Conservation (phyloP, 768 basidiomycete species). For the Agaricus sinodeliciosus region DNA sequence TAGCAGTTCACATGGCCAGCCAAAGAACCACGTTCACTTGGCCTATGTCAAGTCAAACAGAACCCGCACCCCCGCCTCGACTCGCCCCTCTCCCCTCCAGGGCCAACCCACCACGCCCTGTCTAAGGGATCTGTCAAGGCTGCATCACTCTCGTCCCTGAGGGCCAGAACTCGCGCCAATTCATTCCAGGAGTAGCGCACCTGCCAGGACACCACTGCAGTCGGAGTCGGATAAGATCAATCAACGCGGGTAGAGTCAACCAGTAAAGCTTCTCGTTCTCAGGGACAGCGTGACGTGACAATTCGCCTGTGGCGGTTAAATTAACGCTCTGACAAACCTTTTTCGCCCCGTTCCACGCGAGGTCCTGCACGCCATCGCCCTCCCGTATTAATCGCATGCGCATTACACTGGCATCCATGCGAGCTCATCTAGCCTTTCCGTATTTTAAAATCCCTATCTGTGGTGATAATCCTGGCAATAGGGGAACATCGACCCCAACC, state of each 20-base stretch:
- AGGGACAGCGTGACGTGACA: background rate
- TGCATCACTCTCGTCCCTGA: background rate
- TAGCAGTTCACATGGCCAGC: slow-evolving; percentile 4
- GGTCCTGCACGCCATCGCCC: no score
- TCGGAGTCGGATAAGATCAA: slow-evolving; percentile 6
- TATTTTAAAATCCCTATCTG: no score
- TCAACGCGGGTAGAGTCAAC: slow-evolving; percentile 4
- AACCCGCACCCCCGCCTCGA: slow-evolving; percentile 17
- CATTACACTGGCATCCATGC: no score
- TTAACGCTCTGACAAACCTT: background rate
- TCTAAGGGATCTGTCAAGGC: background rate
- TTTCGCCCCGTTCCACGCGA: no score
- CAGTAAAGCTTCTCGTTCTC: background rate
- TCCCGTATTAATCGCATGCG: no score
- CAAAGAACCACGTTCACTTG: slow-evolving; percentile 17
- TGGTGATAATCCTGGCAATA: no score
- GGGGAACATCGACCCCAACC: background rate
- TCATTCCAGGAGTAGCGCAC: no score
- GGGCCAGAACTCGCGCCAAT: no score
- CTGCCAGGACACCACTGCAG: background rate
- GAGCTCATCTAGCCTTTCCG: no score
- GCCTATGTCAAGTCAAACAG: slow-evolving; percentile 27
- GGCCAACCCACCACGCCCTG: background rate
- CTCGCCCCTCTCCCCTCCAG: background rate
- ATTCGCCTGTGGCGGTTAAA: background rate